Evolutionary conservation across 106 monocot species (phyloP), one percentile per base, ranked within the genome.

Genomic region (Allium fistulosum): DNA sequence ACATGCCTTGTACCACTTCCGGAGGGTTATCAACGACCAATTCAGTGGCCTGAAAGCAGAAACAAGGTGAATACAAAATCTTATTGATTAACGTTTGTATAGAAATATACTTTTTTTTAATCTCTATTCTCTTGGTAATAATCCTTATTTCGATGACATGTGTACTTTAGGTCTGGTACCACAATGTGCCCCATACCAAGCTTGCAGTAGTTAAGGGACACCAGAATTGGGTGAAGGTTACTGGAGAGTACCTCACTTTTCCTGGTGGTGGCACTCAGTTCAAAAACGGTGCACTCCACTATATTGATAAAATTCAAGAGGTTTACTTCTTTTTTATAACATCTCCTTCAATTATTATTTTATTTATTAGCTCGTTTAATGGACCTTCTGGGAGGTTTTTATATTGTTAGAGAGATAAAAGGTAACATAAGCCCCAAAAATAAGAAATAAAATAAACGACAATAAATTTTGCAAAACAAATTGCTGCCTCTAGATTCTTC

Each of bases 191-290:
- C 10, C 94, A 94, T 67, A 84, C 80, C 27, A 86, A 81, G 71
- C 84, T 94, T 71, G 94, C 80, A 50, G 80, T 46, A 37, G 57
- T 76, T 10, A 94, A 94, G 67, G 94, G 90, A 28, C 86, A 87
- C 66, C 94, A 94, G 51, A 94, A 94, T 62, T 94, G 94, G 94
- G 78, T 94, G 27, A 94, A 90, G 71, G 84, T 82, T 59, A 67
- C 82, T 66, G 94, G 94, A 74, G 86, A 94, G 26, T 82, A 90
- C 71, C 82, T 94, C 60, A 84, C 82, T 58, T 94, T 94, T 78
- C 94, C 94, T 10, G 94, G 94, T 2, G 94, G 94, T 66, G 94
- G 94, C 63, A 94, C 94, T 62, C 94, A 94, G 71, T 94, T 94
- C 79, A 86, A 87, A 65, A 67, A 82, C 71, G 94, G 94, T 13